Conservation (phyloP, 352 stramenopile genomes). For the Nothophytophthora sp. region DNA sequence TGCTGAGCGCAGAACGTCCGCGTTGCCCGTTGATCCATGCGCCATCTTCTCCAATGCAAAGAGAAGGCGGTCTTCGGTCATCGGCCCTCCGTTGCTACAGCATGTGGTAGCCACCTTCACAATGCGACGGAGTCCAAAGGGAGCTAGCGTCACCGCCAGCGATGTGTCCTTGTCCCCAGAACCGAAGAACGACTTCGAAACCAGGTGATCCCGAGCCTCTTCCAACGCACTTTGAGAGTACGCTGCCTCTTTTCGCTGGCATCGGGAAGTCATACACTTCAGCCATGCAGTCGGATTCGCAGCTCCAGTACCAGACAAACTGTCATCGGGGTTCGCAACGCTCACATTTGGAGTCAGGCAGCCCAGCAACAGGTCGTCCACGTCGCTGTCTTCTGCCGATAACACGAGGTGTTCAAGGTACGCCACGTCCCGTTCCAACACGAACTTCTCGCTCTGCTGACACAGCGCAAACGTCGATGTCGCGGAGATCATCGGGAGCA, state of each 20-base stretch:
- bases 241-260: constrained; percentile 7
- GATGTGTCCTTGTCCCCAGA: constrained; percentile 9
- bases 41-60: constrained; percentile 69
- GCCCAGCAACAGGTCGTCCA: constrained; percentile 29
- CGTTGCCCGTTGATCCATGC: constrained; percentile 9
- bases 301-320: not conserved
- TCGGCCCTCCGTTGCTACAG: constrained; percentile 9
- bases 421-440: constrained; percentile 56
- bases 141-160: constrained; percentile 39
- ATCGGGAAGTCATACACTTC: constrained; percentile 30
- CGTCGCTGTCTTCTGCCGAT: constrained; percentile 7
- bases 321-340: not conserved
- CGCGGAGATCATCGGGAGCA: constrained; percentile 29
- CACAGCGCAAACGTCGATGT: constrained; percentile 62
- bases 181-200: constrained; percentile 52
- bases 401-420: constrained; percentile 70
- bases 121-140: constrained; percentile 61
- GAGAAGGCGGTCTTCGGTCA: constrained; percentile 52
- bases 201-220: constrained; percentile 46
- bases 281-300: constrained; percentile 27
- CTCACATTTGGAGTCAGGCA: constrained; percentile 24
- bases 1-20: constrained; percentile 10
- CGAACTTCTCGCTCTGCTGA: constrained; percentile 50
- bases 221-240: constrained; percentile 39
- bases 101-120: constrained; percentile 45